Evolutionary conservation across 805 yeast species (phyloP).

Genomic region (Spencermartinsiella europaea): DNA sequence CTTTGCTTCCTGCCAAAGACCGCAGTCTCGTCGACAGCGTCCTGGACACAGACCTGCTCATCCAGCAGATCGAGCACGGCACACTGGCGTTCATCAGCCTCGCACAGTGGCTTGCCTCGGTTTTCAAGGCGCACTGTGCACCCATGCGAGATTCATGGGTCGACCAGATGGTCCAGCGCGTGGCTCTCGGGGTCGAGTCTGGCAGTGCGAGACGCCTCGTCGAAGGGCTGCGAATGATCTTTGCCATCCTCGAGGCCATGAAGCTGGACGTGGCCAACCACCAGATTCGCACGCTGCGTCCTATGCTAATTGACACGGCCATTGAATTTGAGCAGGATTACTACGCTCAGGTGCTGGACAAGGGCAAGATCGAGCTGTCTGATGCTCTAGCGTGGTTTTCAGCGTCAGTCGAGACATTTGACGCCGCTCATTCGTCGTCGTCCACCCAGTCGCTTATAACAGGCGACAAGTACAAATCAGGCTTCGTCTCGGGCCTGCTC

Average conservation of each 20-base stretch:
- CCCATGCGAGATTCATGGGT: slow-evolving; percentile 94
- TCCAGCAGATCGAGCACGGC: slow-evolving; percentile 62
- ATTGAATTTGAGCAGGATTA: slow-evolving; percentile 86
- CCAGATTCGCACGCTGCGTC: slow-evolving; percentile 80
- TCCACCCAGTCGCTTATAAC: slow-evolving; percentile 3
- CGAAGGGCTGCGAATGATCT: slow-evolving; percentile 70
- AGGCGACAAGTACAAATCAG: slow-evolving; percentile 22
- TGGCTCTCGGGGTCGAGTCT: slow-evolving; percentile 41
- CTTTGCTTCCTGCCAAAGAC: slow-evolving; percentile 75
- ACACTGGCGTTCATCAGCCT: slow-evolving; percentile 69
- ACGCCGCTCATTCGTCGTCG: slow-evolving; percentile 1
- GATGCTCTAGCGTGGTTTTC: slow-evolving; percentile 66
- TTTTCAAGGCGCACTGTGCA: slow-evolving; percentile 87
- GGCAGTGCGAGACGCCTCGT: slow-evolving; percentile 47
- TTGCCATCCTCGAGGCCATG: slow-evolving; percentile 87
- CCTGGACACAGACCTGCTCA: slow-evolving; percentile 67
- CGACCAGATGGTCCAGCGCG: slow-evolving; percentile 64
- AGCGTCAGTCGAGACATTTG: slow-evolving; percentile 15
- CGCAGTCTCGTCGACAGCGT: slow-evolving; percentile 60
- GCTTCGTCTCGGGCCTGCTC: slow-evolving; percentile 30
- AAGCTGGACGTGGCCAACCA: slow-evolving; percentile 93
- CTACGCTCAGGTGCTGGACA: slow-evolving; percentile 39
- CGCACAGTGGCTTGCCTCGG: slow-evolving; percentile 66
- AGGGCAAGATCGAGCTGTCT: slow-evolving; percentile 53
- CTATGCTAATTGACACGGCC: slow-evolving; percentile 79